These are phyloP conservation scores for Alternaria angustiovoidea DNA, from an alignment of 2,329 filamentous ascomycete genomes.

Conservation along the genomic window DNA sequence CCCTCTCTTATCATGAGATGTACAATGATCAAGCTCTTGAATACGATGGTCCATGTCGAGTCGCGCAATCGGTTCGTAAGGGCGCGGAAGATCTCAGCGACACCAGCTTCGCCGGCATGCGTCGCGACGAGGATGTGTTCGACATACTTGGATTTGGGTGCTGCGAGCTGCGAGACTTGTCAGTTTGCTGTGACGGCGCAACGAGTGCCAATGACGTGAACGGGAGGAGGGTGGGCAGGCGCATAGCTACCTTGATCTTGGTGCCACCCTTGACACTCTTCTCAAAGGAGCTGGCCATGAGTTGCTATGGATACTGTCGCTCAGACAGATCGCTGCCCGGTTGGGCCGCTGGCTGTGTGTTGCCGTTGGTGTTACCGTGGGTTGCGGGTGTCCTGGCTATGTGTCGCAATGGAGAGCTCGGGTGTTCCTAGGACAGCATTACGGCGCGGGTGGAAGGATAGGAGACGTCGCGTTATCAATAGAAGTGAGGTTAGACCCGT, in stretches of 20 bases:
- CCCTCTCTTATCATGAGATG: slow-evolving; percentile 98
- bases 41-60: slow-evolving; percentile 99
- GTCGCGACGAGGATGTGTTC: slow-evolving; percentile 97
- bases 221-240: slow-evolving; percentile 4
- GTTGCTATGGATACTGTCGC: slow-evolving; percentile 23
- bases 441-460: slow-evolving; percentile 24
- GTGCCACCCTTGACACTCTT: slow-evolving; percentile 99
- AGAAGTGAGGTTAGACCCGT: slow-evolving; percentile 15
- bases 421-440: slow-evolving; percentile 42
- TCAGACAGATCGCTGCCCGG: slow-evolving; percentile 22
- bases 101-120: slow-evolving; percentile 90
- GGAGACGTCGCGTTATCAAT: slow-evolving; percentile 31
- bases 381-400: slow-evolving; percentile 13
- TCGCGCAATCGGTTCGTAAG: slow-evolving; percentile 89
- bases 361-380: slow-evolving; percentile 13
- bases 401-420: slow-evolving; percentile 24
- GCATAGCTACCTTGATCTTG: slow-evolving; percentile 81
- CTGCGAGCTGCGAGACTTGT: slow-evolving; percentile 72
- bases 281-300: slow-evolving; percentile 90
- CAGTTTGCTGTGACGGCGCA: slow-evolving; percentile 26
- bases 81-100: slow-evolving; percentile 93
- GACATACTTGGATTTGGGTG: slow-evolving; percentile 99
- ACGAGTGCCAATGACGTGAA: neutral
- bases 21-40: slow-evolving; percentile 95
- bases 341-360: slow-evolving; percentile 22